Evolutionary conservation across 495 filamentous ascomycete genomes (phyloP).

Genomic region (Penicillium samsonianum): DNA sequence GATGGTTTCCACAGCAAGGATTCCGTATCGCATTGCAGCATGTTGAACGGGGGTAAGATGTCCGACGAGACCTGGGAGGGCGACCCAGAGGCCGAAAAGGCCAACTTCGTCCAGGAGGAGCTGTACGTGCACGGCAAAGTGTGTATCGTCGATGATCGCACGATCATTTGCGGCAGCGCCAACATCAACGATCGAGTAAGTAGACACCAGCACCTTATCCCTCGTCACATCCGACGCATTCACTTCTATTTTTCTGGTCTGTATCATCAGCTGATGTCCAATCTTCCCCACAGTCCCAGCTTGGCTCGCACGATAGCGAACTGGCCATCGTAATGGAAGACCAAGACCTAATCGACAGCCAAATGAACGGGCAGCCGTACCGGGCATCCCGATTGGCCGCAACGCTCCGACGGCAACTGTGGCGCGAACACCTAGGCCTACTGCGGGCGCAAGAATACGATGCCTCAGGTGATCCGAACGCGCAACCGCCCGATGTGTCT

Average conservation of each 20-base stretch:
- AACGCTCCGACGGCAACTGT: slow-evolving; percentile 80
- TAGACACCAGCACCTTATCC: not conserved
- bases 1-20: slow-evolving; percentile 54
- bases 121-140: slow-evolving; percentile 91
- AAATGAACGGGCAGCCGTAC: slow-evolving; percentile 77
- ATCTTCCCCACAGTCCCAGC: slow-evolving; percentile 60
- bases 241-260: slow-evolving; percentile 5
- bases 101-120: slow-evolving; percentile 92
- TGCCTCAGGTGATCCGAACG: slow-evolving; percentile 71
- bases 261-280: slow-evolving; percentile 15
- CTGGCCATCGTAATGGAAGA: slow-evolving; percentile 93
- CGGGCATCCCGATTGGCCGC: slow-evolving; percentile 75
- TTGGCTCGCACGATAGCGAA: slow-evolving; percentile 88
- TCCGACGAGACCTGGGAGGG: slow-evolving; percentile 73
- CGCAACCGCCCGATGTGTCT: slow-evolving; percentile 73
- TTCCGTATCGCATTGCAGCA: slow-evolving; percentile 77
- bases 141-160: slow-evolving; percentile 79
- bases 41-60: slow-evolving; percentile 67
- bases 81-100: slow-evolving; percentile 68
- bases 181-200: slow-evolving; percentile 88
- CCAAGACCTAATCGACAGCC: slow-evolving; percentile 65
- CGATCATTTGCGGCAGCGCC: slow-evolving; percentile 80
- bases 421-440: slow-evolving; percentile 91
- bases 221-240: not conserved
- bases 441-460: slow-evolving; percentile 73